phyloP scores from a whole-genome alignment of 441 rosid species.

The Iberis amara region DNA sequence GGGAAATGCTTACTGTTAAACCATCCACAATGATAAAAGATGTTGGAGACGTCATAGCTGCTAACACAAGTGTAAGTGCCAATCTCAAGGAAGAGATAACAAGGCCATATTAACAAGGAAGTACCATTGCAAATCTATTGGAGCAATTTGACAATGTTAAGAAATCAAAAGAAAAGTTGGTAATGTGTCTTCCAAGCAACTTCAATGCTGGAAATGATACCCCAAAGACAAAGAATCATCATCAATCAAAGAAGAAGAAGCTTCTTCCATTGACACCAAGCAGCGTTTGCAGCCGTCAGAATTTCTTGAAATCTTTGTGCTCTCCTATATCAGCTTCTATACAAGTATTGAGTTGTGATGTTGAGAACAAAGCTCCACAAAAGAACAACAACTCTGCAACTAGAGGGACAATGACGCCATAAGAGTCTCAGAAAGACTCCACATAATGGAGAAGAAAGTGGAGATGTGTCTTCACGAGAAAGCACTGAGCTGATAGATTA shows the following conservation, averaged over 20 bases:
- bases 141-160: constrained; percentile 94
- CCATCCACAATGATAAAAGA: constrained; percentile 8
- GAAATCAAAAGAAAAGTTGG: constrained; percentile 90
- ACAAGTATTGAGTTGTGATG: constrained; percentile 65
- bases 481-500: constrained; percentile 73
- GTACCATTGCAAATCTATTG: constrained; percentile 86
- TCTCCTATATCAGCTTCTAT: constrained; percentile 75
- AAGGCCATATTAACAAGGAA: constrained; percentile 92
- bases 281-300: constrained; percentile 58
- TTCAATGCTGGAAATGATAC: constrained; percentile 50
- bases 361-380: constrained; percentile 73
- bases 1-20: too few relatives aligned
- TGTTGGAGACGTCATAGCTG: constrained; percentile 49
- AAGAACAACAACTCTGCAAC: constrained; percentile 43
- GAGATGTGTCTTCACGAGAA: constrained; percentile 80
- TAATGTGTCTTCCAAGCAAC: constrained; percentile 86
- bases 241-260: constrained; percentile 73
- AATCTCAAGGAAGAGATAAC: constrained; percentile 96
- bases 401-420: constrained; percentile 33
- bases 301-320: constrained; percentile 82
- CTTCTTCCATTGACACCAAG: constrained; percentile 75
- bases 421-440: constrained; percentile 61
- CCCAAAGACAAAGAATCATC: constrained; percentile 53
- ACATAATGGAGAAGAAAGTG: constrained; percentile 71
- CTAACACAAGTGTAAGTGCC: constrained; percentile 81